Evolutionary conservation across 805 yeast genomes (phyloP).

Genomic region (Nakazawaea peltata): DNA sequence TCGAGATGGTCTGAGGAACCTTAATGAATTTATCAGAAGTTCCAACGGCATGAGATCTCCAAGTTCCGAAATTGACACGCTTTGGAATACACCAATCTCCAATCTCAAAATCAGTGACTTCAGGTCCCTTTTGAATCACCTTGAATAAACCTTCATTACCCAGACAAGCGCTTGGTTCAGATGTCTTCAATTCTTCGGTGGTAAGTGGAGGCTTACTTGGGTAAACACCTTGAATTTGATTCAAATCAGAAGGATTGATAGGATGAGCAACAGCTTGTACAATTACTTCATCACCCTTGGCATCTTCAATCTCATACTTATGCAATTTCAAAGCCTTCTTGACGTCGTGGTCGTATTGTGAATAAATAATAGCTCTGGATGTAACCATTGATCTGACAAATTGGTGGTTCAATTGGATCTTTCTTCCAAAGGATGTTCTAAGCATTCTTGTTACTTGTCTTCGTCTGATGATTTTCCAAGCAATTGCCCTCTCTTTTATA

Average conservation of each 20-base stretch:
- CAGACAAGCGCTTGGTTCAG: conserved; percentile 68
- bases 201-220: conserved; percentile 66
- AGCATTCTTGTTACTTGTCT: conserved; percentile 1
- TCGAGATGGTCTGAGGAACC: conserved; percentile 46
- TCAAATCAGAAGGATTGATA: conserved; percentile 83
- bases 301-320: conserved; percentile 35
- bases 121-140: conserved; percentile 62
- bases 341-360: conserved; percentile 58
- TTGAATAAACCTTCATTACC: conserved; percentile 94
- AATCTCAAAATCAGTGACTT: conserved; percentile 34
- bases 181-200: conserved; percentile 44
- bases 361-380: conserved; percentile 61
- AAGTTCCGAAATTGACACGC: conserved; percentile 78
- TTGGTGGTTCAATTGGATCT: no score
- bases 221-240: conserved; percentile 80
- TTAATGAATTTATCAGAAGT: conserved; percentile 44
- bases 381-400: conserved; percentile 10
- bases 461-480: background rate
- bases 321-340: conserved; percentile 44
- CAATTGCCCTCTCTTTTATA: background rate
- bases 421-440: no score
- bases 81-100: conserved; percentile 92
- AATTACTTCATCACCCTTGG: conserved; percentile 41
- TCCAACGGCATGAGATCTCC: conserved; percentile 76
- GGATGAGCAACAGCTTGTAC: conserved; percentile 73